Evolutionary conservation across 371 early-diverging fungal species (phyloP).

Genomic region (Parasitella parasitica): DNA sequence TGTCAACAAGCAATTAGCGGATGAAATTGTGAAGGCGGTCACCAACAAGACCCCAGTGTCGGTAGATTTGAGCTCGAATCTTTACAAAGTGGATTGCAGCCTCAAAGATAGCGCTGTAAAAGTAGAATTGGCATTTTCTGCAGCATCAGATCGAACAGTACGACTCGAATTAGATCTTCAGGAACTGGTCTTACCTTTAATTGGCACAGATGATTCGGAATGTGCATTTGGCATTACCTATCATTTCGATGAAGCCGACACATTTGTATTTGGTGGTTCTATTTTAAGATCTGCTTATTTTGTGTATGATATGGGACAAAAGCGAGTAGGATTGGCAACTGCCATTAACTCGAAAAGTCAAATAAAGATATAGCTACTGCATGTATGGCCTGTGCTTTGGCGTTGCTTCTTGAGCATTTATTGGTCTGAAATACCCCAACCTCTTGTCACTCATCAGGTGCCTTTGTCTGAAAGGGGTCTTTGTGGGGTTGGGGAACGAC

Average conservation of each 20-base stretch:
- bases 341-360: slow-evolving; percentile 14
- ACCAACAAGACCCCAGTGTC: neutral
- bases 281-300: slow-evolving; percentile 35
- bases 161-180: neutral
- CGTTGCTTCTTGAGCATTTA: neutral
- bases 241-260: neutral
- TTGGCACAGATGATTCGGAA: neutral
- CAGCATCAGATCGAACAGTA: neutral
- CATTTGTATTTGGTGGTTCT: slow-evolving; percentile 35
- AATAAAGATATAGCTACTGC: too few species aligned
- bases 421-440: neutral
- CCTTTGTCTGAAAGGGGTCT: neutral
- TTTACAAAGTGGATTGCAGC: slow-evolving; percentile 10
- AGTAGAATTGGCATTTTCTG: neutral
- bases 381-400: neutral
- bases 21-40: neutral
- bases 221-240: slow-evolving; percentile 40
- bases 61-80: neutral
- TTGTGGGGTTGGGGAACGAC: too few species aligned
- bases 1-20: neutral
- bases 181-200: neutral
- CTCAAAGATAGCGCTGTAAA: neutral
- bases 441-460: neutral
- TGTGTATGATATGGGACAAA: slow-evolving; percentile 35
- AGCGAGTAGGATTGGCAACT: slow-evolving; percentile 15